Conservation (phyloP, 2,329 filamentous ascomycete species). For the Aspergillus tanneri region DNA sequence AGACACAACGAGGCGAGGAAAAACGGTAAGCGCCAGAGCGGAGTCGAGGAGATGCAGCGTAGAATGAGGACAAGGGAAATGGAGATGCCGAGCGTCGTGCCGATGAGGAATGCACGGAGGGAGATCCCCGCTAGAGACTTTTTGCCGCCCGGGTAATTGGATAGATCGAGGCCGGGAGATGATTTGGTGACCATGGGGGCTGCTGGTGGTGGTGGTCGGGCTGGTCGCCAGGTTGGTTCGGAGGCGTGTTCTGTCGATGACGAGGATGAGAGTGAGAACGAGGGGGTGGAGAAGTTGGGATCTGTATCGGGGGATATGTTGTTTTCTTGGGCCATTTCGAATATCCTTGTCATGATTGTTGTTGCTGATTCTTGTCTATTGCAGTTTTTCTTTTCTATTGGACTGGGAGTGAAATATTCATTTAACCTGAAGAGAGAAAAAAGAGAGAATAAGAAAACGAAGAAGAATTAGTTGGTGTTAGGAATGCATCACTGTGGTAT, state of each 20-base stretch:
- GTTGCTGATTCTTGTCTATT: too few species aligned
- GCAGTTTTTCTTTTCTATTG: too few species aligned
- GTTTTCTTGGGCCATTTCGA: too few species aligned
- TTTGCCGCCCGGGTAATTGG: slow-evolving; percentile 39
- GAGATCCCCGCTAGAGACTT: slow-evolving; percentile 48
- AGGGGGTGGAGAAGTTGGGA: too few species aligned
- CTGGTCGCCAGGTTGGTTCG: slow-evolving; percentile 17
- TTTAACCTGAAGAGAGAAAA: too few species aligned
- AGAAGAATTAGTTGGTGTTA: too few species aligned
- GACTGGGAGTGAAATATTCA: too few species aligned
- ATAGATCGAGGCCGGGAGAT: slow-evolving; percentile 27
- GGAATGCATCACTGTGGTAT: too few species aligned
- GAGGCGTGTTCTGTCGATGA: neutral
- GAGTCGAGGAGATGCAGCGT: slow-evolving; percentile 22
- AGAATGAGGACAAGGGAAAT: slow-evolving; percentile 30
- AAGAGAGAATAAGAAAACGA: too few species aligned
- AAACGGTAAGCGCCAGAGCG: slow-evolving; percentile 59
- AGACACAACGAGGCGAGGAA: slow-evolving; percentile 61
- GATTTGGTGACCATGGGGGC: slow-evolving; percentile 9
- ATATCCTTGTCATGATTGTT: too few species aligned
- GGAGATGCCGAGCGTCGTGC: slow-evolving; percentile 41
- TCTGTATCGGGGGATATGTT: too few species aligned
- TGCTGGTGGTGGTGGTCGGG: slow-evolving; percentile 12
- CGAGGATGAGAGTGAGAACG: neutral
- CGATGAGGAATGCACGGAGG: slow-evolving; percentile 46